Conservation (phyloP, 768 basidiomycete genomes). For the Leccinum subgranulosum region DNA sequence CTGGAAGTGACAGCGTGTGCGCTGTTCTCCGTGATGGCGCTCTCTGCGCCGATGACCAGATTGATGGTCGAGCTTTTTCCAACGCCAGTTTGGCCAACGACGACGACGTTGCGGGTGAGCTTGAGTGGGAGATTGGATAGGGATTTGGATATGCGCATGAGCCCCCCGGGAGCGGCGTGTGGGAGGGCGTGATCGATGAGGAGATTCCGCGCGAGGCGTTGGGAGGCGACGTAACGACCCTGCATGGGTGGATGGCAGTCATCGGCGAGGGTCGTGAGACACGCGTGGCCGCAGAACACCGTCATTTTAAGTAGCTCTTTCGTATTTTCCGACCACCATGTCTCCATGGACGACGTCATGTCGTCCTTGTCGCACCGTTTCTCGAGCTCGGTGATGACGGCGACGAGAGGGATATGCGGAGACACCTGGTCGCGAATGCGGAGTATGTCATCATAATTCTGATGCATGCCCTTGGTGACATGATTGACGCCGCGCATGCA, state of each 20-base stretch:
- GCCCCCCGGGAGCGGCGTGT: not conserved
- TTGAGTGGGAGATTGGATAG: slow-evolving; percentile 4
- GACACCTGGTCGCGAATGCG: slow-evolving; percentile 21
- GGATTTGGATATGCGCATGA: not conserved
- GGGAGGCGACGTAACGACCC: slow-evolving; percentile 17
- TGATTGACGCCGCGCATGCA: slow-evolving; percentile 22
- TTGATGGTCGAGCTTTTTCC: slow-evolving; percentile 25
- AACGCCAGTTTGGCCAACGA: slow-evolving; percentile 39
- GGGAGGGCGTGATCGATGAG: slow-evolving; percentile 22
- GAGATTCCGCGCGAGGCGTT: slow-evolving; percentile 19
- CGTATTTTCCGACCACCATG: slow-evolving; percentile 19
- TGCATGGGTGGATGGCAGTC: slow-evolving; percentile 15
- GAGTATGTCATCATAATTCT: slow-evolving; percentile 16
- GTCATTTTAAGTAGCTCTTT: slow-evolving; percentile 5
- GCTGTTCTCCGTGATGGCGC: slow-evolving; percentile 15
- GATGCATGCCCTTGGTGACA: slow-evolving; percentile 22
- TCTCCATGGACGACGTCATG: slow-evolving; percentile 21
- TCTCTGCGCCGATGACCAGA: slow-evolving; percentile 13
- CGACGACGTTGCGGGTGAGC: slow-evolving; percentile 30
- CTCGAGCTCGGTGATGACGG: slow-evolving; percentile 25
- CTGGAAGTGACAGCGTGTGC: slow-evolving; percentile 16
- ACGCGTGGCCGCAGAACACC: slow-evolving; percentile 17
- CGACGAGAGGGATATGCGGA: slow-evolving; percentile 20
- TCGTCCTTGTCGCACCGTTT: slow-evolving; percentile 13
- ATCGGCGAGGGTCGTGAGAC: slow-evolving; percentile 23